A percentile compares a stretch with the other conserved stretches of the same genome.
Conservation (phyloP, 257 asterid genomes). For the Ligustrum vulgare region DNA sequence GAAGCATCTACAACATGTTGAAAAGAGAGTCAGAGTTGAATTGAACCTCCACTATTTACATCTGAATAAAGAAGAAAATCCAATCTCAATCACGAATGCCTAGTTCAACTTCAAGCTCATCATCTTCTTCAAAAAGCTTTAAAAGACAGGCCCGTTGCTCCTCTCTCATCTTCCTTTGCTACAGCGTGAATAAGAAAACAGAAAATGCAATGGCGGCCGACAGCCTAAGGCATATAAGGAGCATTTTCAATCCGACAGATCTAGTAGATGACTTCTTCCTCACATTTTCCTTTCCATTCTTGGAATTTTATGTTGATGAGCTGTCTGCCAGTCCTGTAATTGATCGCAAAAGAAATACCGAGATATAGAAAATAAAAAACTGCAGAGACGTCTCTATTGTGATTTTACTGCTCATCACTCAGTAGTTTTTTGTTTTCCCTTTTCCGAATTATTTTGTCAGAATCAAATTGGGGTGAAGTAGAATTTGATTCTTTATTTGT, state of each 20-base stretch:
- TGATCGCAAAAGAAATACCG: slow-evolving; percentile 31
- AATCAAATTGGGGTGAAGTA: neutral
- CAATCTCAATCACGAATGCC: slow-evolving; percentile 67
- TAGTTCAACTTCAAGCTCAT: slow-evolving; percentile 87
- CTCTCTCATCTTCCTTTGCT: slow-evolving; percentile 87
- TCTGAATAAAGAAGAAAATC: slow-evolving; percentile 10
- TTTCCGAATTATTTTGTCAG: neutral
- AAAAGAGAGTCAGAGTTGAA: neutral
- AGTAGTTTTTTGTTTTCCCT: slow-evolving; percentile 9
- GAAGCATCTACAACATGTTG: slow-evolving; percentile 13
- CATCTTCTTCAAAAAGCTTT: slow-evolving; percentile 88
- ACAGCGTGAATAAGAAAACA: slow-evolving; percentile 59
- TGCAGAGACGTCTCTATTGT: slow-evolving; percentile 27
- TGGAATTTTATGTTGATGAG: slow-evolving; percentile 40
- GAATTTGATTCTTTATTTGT: slow-evolving; percentile 1
- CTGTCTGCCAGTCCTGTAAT: slow-evolving; percentile 59
- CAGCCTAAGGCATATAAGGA: slow-evolving; percentile 46
- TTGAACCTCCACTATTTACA: neutral
- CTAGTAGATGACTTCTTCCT: slow-evolving; percentile 45
- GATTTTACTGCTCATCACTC: slow-evolving; percentile 21
- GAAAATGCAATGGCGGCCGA: slow-evolving; percentile 46
- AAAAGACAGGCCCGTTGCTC: slow-evolving; percentile 83
- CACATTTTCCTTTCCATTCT: slow-evolving; percentile 25
- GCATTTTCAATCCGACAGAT: slow-evolving; percentile 32
- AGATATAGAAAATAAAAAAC: slow-evolving; percentile 29